phyloP scores from a whole-genome alignment of 78 protist genomes.

The Acrasis kona region DNA sequence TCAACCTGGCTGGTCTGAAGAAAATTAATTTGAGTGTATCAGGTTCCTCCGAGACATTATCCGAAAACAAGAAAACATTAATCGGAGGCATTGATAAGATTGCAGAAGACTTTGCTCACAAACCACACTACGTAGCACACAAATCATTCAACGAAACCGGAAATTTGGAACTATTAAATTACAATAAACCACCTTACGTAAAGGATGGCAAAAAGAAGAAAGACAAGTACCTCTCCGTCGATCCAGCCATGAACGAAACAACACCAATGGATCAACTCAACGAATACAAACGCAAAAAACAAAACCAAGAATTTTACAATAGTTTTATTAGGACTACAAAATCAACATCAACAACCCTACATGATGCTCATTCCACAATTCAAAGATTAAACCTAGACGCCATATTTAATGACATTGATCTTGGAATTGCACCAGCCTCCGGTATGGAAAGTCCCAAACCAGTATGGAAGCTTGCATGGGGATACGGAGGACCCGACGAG shows the following conservation, averaged over 20 bases:
- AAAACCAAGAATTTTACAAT: slow-evolving; percentile 14
- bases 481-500: not conserved
- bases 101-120: not conserved
- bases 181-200: too few species aligned
- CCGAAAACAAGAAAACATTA: not conserved
- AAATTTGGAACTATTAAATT: not conserved
- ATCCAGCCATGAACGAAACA: not conserved
- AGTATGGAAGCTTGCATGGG: not conserved
- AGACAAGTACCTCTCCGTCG: slow-evolving; percentile 3
- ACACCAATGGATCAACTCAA: not conserved
- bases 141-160: too few species aligned
- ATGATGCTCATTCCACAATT: too few species aligned
- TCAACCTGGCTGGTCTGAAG: not conserved
- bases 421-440: slow-evolving; percentile 25
- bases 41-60: not conserved
- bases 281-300: slow-evolving; percentile 4
- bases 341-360: too few species aligned
- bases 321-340: slow-evolving; percentile 5
- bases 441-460: slow-evolving; percentile 21
- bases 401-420: not conserved
- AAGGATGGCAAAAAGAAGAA: not conserved
- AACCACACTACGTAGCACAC: too few species aligned
- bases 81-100: slow-evolving; percentile 12
- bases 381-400: not conserved
- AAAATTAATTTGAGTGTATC: not conserved